phyloP scores from a whole-genome alignment of 352 stramenopile genomes.

The Proteromonas lacertae region DNA sequence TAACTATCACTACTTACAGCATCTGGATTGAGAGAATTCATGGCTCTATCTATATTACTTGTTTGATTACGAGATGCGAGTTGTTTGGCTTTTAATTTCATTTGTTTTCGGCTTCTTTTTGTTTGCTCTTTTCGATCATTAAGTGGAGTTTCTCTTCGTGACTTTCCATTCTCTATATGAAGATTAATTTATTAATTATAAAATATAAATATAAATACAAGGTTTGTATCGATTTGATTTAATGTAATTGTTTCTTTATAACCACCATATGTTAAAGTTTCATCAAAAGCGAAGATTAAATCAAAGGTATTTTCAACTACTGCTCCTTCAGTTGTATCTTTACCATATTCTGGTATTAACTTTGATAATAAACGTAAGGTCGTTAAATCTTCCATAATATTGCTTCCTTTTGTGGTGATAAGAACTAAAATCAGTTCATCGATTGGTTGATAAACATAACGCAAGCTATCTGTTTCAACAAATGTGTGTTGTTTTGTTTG shows the following conservation, averaged over 20 bases:
- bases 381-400: slow-evolving; percentile 95
- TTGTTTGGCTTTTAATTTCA: too few species aligned
- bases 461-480: slow-evolving; percentile 74
- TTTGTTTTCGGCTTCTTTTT: slow-evolving; percentile 22
- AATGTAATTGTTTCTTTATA: slow-evolving; percentile 77
- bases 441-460: slow-evolving; percentile 92
- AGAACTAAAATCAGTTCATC: slow-evolving; percentile 88
- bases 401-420: slow-evolving; percentile 87
- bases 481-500: slow-evolving; percentile 75
- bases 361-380: slow-evolving; percentile 86
- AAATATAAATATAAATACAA: slow-evolving; percentile 3
- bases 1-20: too few species aligned
- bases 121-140: slow-evolving; percentile 63
- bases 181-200: slow-evolving; percentile 55
- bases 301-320: slow-evolving; percentile 88
- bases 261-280: slow-evolving; percentile 54
- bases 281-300: slow-evolving; percentile 93
- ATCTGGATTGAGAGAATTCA: too few species aligned
- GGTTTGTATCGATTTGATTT: slow-evolving; percentile 11
- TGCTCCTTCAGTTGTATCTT: slow-evolving; percentile 45
- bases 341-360: background rate
- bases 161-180: slow-evolving; percentile 93
- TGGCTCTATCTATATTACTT: background rate
- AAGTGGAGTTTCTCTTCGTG: slow-evolving; percentile 93
- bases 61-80: background rate